phyloP scores from a whole-genome alignment of 2,329 filamentous ascomycete genomes.

The Aschersonia sp. region DNA sequence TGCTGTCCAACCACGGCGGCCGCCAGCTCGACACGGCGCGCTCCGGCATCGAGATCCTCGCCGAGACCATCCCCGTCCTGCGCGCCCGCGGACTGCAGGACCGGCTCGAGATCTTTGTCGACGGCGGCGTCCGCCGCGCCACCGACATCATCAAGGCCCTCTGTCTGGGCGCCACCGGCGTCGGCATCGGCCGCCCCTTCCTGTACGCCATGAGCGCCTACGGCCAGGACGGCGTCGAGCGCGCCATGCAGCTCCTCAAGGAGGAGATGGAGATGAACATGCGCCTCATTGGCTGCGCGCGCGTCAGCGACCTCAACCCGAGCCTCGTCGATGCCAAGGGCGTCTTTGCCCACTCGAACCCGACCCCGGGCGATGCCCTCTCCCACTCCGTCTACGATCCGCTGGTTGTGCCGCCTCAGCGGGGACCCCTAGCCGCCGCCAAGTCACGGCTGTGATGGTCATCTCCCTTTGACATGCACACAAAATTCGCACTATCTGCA shows the following conservation, averaged over 20 bases:
- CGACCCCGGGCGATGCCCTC: slow-evolving; percentile 33
- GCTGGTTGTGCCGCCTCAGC: slow-evolving; percentile 34
- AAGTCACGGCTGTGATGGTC: slow-evolving; percentile 32
- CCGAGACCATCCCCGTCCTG: slow-evolving; percentile 83
- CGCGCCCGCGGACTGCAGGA: slow-evolving; percentile 58
- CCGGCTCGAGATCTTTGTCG: slow-evolving; percentile 75
- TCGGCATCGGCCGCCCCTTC: slow-evolving; percentile 90
- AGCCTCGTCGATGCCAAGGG: slow-evolving; percentile 66
- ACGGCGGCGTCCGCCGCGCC: slow-evolving; percentile 78
- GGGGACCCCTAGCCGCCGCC: slow-evolving; percentile 14
- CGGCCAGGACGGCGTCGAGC: slow-evolving; percentile 71
- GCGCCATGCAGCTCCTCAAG: slow-evolving; percentile 82
- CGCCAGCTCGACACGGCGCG: slow-evolving; percentile 86
- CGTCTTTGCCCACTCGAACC: slow-evolving; percentile 37
- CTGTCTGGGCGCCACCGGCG: slow-evolving; percentile 79
- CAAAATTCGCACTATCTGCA: too few relatives aligned
- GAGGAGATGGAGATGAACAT: slow-evolving; percentile 99
- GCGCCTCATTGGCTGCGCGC: slow-evolving; percentile 73
- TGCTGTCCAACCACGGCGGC: slow-evolving; percentile 91
- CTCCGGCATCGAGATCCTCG: slow-evolving; percentile 77
- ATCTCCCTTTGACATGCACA: too few relatives aligned
- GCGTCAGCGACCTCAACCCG: slow-evolving; percentile 63
- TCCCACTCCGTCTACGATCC: slow-evolving; percentile 37
- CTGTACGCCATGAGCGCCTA: slow-evolving; percentile 93
- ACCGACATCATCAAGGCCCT: slow-evolving; percentile 94